These are phyloP conservation scores for Nymphaea colorata DNA, from an alignment of 164 flowering plant species.

Conservation along the genomic window DNA sequence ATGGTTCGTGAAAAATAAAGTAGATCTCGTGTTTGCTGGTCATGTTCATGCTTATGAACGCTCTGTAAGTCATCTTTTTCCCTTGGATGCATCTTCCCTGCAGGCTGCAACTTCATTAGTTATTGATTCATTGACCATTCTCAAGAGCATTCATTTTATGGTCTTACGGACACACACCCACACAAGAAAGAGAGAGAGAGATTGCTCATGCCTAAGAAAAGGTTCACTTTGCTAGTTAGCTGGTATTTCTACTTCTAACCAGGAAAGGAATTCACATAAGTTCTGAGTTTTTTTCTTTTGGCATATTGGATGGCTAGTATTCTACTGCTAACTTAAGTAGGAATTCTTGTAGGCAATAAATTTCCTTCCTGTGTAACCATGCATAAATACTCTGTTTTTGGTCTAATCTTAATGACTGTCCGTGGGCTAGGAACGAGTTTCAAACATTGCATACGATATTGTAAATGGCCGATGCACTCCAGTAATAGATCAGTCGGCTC, in stretches of 20 bases:
- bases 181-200: too few species aligned
- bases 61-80: slow-evolving; percentile 23
- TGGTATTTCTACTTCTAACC: too few species aligned
- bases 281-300: too few species aligned
- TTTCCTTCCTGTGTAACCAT: neutral
- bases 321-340: neutral
- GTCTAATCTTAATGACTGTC: neutral
- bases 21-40: slow-evolving; percentile 45
- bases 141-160: too few species aligned
- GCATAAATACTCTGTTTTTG: neutral
- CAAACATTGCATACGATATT: slow-evolving; percentile 32
- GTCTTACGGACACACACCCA: too few species aligned
- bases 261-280: too few species aligned
- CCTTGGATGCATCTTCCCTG: neutral
- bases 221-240: too few species aligned
- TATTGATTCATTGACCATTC: neutral
- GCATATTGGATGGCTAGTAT: too few species aligned
- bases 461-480: slow-evolving; percentile 27
- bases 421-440: slow-evolving; percentile 25
- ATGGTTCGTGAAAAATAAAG: slow-evolving; percentile 50
- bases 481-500: slow-evolving; percentile 25
- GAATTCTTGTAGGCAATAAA: neutral
- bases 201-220: too few species aligned
- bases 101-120: neutral
- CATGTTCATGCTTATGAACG: slow-evolving; percentile 59